Conservation (phyloP, 306 rosid species). For the Pyrus pyrifolia region DNA sequence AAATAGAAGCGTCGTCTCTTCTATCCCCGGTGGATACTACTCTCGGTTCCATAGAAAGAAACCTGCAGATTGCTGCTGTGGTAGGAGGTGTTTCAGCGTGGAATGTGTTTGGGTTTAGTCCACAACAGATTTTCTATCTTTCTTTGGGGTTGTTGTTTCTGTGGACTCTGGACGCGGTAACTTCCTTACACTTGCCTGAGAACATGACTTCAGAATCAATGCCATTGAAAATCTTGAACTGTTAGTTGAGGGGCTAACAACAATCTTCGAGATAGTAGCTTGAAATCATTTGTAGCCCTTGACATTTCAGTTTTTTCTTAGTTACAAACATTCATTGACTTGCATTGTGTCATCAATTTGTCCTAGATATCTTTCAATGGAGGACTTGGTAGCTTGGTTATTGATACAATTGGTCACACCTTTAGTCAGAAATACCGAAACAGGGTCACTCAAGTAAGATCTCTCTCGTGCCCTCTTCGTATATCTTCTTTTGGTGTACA, state of each 20-base stretch:
- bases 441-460: slow-evolving; percentile 77
- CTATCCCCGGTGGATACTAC: slow-evolving; percentile 75
- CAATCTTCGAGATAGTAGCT: too few relatives aligned
- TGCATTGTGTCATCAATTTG: background rate
- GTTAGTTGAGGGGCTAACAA: too few relatives aligned
- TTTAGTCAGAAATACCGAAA: slow-evolving; percentile 78
- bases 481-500: background rate
- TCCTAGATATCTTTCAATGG: slow-evolving; percentile 70
- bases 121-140: slow-evolving; percentile 51
- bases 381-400: slow-evolving; percentile 71
- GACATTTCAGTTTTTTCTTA: background rate
- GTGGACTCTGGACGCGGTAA: slow-evolving; percentile 73
- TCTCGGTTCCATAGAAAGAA: slow-evolving; percentile 79
- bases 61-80: slow-evolving; percentile 59
- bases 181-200: background rate
- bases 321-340: background rate
- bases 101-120: slow-evolving; percentile 48
- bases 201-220: too few relatives aligned
- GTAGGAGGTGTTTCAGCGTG: slow-evolving; percentile 59
- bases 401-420: slow-evolving; percentile 82
- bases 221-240: too few relatives aligned
- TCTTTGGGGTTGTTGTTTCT: slow-evolving; percentile 64
- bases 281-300: background rate
- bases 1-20: slow-evolving; percentile 69
- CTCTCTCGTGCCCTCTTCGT: slow-evolving; percentile 2